Conservation (phyloP, 2,329 filamentous ascomycete genomes). For the Penicillium sp. region DNA sequence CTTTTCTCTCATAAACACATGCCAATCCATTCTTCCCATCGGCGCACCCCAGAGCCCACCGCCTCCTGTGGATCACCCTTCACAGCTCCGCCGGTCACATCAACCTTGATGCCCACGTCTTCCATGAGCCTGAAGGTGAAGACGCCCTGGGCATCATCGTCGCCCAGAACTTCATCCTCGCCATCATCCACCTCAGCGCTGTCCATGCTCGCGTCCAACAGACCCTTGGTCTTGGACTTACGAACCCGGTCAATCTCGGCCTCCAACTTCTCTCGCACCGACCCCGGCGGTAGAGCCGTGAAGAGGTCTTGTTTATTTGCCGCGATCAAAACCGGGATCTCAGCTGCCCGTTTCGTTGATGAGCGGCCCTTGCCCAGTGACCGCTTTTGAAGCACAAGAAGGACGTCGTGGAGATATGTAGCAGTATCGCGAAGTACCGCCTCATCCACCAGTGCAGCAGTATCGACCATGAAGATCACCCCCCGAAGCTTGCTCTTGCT, state of each 20-base stretch:
- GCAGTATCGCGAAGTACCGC: slow-evolving; percentile 63
- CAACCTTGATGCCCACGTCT: slow-evolving; percentile 73
- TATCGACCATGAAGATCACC: slow-evolving; percentile 84
- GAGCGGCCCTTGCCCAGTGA: slow-evolving; percentile 50
- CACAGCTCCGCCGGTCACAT: slow-evolving; percentile 63
- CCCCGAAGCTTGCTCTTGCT: slow-evolving; percentile 52
- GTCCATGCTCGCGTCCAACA: slow-evolving; percentile 73
- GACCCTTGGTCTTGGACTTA: slow-evolving; percentile 67
- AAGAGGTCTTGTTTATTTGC: slow-evolving; percentile 97
- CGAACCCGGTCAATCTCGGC: slow-evolving; percentile 74
- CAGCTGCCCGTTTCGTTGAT: slow-evolving; percentile 49
- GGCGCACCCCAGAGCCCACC: slow-evolving; percentile 64
- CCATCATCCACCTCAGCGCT: slow-evolving; percentile 53
- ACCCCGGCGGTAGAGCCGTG: slow-evolving; percentile 72
- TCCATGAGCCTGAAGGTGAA: slow-evolving; percentile 79
- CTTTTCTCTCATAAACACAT: slow-evolving; percentile 53
- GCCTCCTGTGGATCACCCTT: slow-evolving; percentile 51
- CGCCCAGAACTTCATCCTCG: slow-evolving; percentile 70
- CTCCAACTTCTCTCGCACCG: slow-evolving; percentile 72
- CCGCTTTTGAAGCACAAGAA: slow-evolving; percentile 75
- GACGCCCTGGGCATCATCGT: slow-evolving; percentile 67
- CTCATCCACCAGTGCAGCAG: slow-evolving; percentile 54
- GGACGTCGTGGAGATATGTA: slow-evolving; percentile 78
- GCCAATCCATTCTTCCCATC: slow-evolving; percentile 90
- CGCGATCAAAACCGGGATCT: slow-evolving; percentile 72